Evolutionary conservation across 768 basidiomycete species (phyloP).

Genomic region (Podaxis mareebaensis): DNA sequence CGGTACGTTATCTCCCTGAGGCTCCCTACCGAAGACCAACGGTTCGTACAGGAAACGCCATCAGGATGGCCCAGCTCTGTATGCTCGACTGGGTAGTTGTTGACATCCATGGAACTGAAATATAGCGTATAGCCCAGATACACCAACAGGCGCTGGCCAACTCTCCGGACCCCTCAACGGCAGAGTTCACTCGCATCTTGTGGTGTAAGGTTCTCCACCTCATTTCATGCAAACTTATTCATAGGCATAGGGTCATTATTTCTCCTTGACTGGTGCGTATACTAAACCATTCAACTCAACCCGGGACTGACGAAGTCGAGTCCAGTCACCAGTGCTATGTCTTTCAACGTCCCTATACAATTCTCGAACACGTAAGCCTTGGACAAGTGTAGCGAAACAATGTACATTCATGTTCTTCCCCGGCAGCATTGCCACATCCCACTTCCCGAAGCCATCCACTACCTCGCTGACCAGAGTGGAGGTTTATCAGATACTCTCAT

Average conservation of each 20-base stretch:
- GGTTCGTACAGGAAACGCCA: slow-evolving; percentile 14
- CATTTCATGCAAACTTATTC: background rate
- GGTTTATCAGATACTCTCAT: background rate
- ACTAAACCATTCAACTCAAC: no score
- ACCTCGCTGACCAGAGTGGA: background rate
- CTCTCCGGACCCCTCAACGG: background rate
- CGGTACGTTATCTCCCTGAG: background rate
- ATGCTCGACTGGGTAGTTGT: background rate
- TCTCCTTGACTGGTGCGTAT: slow-evolving; percentile 18
- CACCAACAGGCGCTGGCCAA: background rate
- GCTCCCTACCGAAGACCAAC: background rate
- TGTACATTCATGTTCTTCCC: background rate
- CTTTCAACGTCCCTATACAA: slow-evolving; percentile 19
- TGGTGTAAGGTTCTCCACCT: background rate
- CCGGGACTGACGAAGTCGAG: no score
- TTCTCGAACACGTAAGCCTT: slow-evolving; percentile 1
- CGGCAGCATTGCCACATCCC: background rate
- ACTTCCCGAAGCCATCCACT: background rate
- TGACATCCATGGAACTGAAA: background rate
- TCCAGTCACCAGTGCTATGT: slow-evolving; percentile 17
- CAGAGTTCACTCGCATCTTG: background rate
- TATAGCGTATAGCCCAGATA: background rate
- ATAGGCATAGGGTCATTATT: slow-evolving; percentile 20
- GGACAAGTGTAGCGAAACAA: background rate
- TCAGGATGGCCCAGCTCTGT: slow-evolving; percentile 22